Percentiles rank a stretch among this genome's conserved stretches.
Conservation (phyloP, 805 yeast genomes). For the Scheffersomyces stipitis region DNA sequence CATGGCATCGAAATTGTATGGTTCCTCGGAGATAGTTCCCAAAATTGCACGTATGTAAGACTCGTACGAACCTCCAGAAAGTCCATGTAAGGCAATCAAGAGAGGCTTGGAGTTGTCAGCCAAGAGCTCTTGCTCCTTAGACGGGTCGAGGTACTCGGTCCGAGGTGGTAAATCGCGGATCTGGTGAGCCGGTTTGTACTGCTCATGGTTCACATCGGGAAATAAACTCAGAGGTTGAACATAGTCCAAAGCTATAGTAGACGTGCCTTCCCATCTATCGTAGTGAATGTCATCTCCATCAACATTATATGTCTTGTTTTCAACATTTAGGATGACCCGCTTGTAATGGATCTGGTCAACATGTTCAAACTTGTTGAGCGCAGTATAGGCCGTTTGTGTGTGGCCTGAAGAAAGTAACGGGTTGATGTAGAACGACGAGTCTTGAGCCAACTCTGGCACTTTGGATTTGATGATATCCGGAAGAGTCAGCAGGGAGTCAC, state of each 20-base stretch:
- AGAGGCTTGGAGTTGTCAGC: conserved; percentile 51
- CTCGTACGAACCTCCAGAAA: conserved; percentile 81
- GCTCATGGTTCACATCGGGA: conserved; percentile 20
- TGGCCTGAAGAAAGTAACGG: conserved; percentile 51
- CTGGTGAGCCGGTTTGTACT: conserved; percentile 46
- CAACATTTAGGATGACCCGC: conserved; percentile 38
- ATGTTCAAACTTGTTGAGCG: conserved; percentile 42
- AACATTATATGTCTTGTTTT: conserved; percentile 23
- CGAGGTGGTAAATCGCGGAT: conserved; percentile 63
- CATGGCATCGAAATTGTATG: conserved; percentile 50
- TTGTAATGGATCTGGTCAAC: conserved; percentile 46
- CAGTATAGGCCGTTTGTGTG: conserved; percentile 50
- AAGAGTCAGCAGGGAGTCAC: conserved; percentile 11
- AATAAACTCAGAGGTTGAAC: conserved; percentile 27
- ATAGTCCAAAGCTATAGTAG: conserved; percentile 51
- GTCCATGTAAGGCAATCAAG: conserved; percentile 64
- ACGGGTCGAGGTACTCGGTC: conserved; percentile 56
- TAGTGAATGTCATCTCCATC: conserved; percentile 31
- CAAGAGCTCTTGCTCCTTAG: conserved; percentile 36
- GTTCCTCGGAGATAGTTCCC: conserved; percentile 38
- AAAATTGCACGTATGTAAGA: conserved; percentile 63
- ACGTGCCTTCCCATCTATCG: conserved; percentile 42
- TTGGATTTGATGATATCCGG: conserved; percentile 32
- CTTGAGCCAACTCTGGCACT: conserved; percentile 39
- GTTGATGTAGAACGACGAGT: conserved; percentile 40